Evolutionary conservation across 2,329 filamentous ascomycete species (phyloP).

Genomic region (Berkeleyomyces basicola): DNA sequence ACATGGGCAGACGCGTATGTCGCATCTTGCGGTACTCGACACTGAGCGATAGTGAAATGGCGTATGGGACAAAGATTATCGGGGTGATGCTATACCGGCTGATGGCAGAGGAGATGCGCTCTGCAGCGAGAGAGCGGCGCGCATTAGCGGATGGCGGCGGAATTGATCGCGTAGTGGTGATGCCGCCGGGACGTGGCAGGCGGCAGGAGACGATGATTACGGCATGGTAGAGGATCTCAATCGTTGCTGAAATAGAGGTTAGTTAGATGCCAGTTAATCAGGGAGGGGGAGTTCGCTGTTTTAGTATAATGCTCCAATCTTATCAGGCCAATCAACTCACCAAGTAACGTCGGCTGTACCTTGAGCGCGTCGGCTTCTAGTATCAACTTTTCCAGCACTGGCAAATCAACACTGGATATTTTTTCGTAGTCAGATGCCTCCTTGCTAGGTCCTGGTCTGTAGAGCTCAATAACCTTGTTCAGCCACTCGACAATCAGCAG

Average conservation of each 20-base stretch:
- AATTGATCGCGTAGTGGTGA: slow-evolving; percentile 25
- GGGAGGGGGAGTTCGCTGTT: not conserved
- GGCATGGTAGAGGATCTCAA: slow-evolving; percentile 48
- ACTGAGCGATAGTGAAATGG: slow-evolving; percentile 42
- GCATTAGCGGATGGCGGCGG: slow-evolving; percentile 36
- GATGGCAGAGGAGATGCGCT: slow-evolving; percentile 39
- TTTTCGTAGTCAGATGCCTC: slow-evolving; percentile 26
- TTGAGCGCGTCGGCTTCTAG: slow-evolving; percentile 35
- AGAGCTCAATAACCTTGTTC: slow-evolving; percentile 42
- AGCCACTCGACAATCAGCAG: slow-evolving; percentile 37
- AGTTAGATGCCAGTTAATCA: slow-evolving; percentile 11
- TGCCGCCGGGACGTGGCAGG: slow-evolving; percentile 27
- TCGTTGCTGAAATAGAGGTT: slow-evolving; percentile 29
- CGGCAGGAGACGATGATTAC: slow-evolving; percentile 46
- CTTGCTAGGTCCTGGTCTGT: slow-evolving; percentile 34
- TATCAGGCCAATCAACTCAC: slow-evolving; percentile 21
- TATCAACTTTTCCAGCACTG: slow-evolving; percentile 40
- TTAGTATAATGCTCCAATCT: not conserved
- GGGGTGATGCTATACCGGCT: slow-evolving; percentile 34
- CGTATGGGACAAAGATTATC: slow-evolving; percentile 44
- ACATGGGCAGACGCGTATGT: slow-evolving; percentile 41
- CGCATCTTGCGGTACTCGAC: slow-evolving; percentile 49
- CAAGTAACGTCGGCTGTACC: slow-evolving; percentile 32
- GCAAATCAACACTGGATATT: slow-evolving; percentile 33
- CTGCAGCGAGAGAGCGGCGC: slow-evolving; percentile 39